A percentile compares a stretch with the other conserved stretches of the same genome.
These are phyloP conservation scores for Nakazawaea populi DNA, from an alignment of 805 yeast genomes.

Conservation along the genomic window DNA sequence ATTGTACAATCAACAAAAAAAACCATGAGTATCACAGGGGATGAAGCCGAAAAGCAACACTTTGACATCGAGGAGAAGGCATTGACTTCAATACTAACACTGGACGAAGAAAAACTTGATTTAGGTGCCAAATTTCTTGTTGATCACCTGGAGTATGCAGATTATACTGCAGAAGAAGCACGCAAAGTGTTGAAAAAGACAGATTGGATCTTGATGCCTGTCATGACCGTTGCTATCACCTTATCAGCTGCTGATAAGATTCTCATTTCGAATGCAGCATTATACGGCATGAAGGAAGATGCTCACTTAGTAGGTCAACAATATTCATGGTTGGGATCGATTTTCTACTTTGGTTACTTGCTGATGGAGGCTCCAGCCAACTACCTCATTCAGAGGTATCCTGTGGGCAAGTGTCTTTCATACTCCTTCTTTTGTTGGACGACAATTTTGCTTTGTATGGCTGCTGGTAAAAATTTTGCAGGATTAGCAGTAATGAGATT, in stretches of 20 bases:
- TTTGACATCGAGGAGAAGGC: constrained; percentile 1
- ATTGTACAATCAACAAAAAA: not conserved
- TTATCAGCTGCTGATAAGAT: constrained; percentile 19
- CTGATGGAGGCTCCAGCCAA: constrained; percentile 36
- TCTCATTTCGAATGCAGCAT: constrained; percentile 22
- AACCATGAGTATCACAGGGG: not conserved
- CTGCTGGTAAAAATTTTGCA: constrained; percentile 34
- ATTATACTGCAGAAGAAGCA: constrained; percentile 14
- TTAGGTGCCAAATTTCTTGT: constrained; percentile 19
- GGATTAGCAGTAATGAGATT: constrained; percentile 40
- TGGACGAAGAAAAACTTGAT: constrained; percentile 13
- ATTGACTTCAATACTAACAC: not conserved
- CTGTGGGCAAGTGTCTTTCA: constrained; percentile 31
- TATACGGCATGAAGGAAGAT: constrained; percentile 41
- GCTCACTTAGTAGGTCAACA: constrained; percentile 36
- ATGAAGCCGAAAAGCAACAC: not conserved
- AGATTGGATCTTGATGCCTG: constrained; percentile 17
- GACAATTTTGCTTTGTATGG: constrained; percentile 33
- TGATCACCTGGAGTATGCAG: constrained; percentile 20
- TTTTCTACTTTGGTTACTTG: constrained; percentile 45
- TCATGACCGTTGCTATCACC: constrained; percentile 15
- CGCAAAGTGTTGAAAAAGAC: constrained; percentile 14
- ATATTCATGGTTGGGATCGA: constrained; percentile 44
- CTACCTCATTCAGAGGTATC: constrained; percentile 34
- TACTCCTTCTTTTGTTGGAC: constrained; percentile 36